Evolutionary conservation across 495 filamentous ascomycete genomes (phyloP).

Genomic region (Wilcoxina mikolae): DNA sequence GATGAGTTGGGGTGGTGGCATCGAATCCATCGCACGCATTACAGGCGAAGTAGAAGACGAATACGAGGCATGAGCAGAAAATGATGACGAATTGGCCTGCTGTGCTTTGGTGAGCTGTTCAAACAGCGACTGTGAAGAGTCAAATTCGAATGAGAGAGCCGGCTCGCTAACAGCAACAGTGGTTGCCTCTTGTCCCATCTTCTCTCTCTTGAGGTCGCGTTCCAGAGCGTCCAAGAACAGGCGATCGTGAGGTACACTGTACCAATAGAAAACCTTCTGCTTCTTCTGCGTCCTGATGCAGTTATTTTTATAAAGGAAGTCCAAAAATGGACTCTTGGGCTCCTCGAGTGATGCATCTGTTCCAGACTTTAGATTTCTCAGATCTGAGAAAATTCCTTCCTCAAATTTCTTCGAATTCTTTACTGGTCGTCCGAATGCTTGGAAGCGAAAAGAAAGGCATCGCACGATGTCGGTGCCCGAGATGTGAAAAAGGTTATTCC

Average conservation of each 20-base stretch:
- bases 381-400: constrained; percentile 96
- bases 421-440: constrained; percentile 92
- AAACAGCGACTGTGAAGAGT: constrained; percentile 96
- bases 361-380: constrained; percentile 94
- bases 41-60: constrained; percentile 50
- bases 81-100: constrained; percentile 93
- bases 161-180: constrained; percentile 93
- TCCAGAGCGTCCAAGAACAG: constrained; percentile 95
- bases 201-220: constrained; percentile 93
- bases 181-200: constrained; percentile 96
- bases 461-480: constrained; percentile 97
- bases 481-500: constrained; percentile 98
- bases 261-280: constrained; percentile 99
- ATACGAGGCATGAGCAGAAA: constrained; percentile 74
- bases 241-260: constrained; percentile 94
- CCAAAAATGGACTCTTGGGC: constrained; percentile 93
- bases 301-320: constrained; percentile 99
- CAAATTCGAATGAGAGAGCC: constrained; percentile 94
- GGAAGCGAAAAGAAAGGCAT: constrained; percentile 95
- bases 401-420: constrained; percentile 99
- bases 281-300: constrained; percentile 99
- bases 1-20: constrained; percentile 58
- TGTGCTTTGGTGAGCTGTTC: constrained; percentile 99
- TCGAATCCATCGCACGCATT: constrained; percentile 68
- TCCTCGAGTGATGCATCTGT: constrained; percentile 98